phyloP scores from a whole-genome alignment of 225 moss, liverwort and hornwort species.

The Pseudisothecium myosuroides region DNA sequence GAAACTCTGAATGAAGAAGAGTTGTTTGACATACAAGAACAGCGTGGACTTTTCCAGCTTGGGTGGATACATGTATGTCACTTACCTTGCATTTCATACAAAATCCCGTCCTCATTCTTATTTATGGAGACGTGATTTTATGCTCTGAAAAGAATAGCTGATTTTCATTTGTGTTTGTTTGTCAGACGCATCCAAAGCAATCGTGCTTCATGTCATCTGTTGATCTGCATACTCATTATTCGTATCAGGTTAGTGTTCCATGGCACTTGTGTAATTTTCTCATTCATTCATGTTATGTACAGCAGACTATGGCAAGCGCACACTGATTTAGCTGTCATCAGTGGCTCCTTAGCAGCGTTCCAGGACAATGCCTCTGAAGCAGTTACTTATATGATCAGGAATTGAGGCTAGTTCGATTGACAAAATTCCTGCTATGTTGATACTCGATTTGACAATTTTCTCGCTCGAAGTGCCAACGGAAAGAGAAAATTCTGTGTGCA shows the following conservation, averaged over 20 bases:
- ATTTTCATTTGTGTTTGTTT: background rate
- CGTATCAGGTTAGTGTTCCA: constrained; percentile 68
- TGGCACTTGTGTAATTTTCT: background rate
- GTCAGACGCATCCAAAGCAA: constrained; percentile 95
- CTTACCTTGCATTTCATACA: background rate
- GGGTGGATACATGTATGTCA: constrained; percentile 93
- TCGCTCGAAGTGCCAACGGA: background rate
- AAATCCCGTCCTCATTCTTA: background rate
- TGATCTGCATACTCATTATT: constrained; percentile 97
- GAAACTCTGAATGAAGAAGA: constrained; percentile 95
- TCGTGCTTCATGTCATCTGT: constrained; percentile 98
- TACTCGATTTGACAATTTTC: background rate
- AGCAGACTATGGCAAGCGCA: background rate
- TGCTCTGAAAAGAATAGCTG: background rate
- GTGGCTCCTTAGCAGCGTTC: background rate
- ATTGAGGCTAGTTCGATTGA: background rate
- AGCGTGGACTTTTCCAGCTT: constrained; percentile 83
- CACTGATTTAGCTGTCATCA: background rate
- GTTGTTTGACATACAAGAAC: constrained; percentile 81
- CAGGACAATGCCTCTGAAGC: background rate
- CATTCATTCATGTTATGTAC: background rate
- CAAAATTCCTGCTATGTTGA: background rate
- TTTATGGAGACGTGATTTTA: background rate
- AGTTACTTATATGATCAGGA: background rate
- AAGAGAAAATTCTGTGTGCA: background rate